Evolutionary conservation across 1,284 basidiomycete genomes (phyloP), one percentile per base, ranked within the genome.

Genomic region (Neonothopanus nambi): DNA sequence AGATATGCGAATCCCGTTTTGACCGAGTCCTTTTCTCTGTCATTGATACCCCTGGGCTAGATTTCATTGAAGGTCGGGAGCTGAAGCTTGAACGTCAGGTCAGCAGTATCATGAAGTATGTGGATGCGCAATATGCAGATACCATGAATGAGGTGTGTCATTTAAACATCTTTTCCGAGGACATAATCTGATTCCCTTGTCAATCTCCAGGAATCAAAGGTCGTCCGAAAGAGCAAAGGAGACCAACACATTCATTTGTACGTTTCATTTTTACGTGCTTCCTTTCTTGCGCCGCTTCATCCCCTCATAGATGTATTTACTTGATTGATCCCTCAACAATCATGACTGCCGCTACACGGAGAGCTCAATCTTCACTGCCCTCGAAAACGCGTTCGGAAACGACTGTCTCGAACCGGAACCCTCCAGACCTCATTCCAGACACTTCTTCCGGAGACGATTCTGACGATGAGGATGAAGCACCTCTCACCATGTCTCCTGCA

Each of bases 231-330:
- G 65, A 90, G 81, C 71, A 91, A 87, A 70, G 90, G 87, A 52
- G 90, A 93, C 69, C 84, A 90, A 64, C 88, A 91, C 64, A 83
- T 93, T 63, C 87, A 93, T 70, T 69, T 93, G 88, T 92, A 65
- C 69, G 87, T 69, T 40, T 54, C 40, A 23, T 30, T n/a, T n/a
- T 21, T 40, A 28, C 13, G 2, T 44, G 37, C 48, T 41, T 26
- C 42, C 38, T 39, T 37, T 52, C 26, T 17, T 43, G 23, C 42
- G 35, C 41, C 47, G 51, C 23, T 48, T 63, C 70, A 65, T 66
- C 57, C 46, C 28, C 51, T 21, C 46, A 13, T 53, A 89, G 88
- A 51, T 89, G 86, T 66, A 87, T 93, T 57, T 92, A 92, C 69
- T 79, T 91, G 78, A 79, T 92, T 62, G 87, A 93, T 63, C 89